Conservation (phyloP, 2,329 filamentous ascomycete species). For the Colletotrichum salicis region DNA sequence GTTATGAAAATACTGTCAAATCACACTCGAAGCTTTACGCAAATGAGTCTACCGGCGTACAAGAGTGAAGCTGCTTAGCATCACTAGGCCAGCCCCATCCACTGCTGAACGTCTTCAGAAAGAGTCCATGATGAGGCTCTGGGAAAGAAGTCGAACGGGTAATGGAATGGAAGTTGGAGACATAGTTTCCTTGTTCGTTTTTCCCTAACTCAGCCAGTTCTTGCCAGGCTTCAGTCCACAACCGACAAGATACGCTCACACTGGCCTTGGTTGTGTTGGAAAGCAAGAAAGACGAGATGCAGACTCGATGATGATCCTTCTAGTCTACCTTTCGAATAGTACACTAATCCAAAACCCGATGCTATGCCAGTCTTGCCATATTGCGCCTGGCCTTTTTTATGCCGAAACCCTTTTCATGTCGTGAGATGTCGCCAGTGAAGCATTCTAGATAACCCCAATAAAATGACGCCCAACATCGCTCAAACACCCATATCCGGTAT, state of each 20-base stretch:
- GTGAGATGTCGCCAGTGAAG: slow-evolving; percentile 14
- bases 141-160: too few species aligned
- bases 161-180: too few species aligned
- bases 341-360: not conserved
- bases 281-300: not conserved
- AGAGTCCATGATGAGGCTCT: too few species aligned
- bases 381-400: slow-evolving; percentile 4
- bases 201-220: too few species aligned
- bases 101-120: too few species aligned
- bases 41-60: too few species aligned
- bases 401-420: not conserved
- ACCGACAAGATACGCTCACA: not conserved
- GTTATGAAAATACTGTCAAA: too few species aligned
- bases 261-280: not conserved
- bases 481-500: slow-evolving; percentile 27
- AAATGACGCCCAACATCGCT: slow-evolving; percentile 30
- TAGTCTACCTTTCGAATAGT: not conserved
- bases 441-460: slow-evolving; percentile 19
- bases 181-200: too few species aligned
- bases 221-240: not conserved
- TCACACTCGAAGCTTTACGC: too few species aligned
- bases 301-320: not conserved
- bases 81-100: too few species aligned
- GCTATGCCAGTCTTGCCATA: slow-evolving; percentile 1
- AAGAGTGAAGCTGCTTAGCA: too few species aligned